Conservation (phyloP, 495 filamentous ascomycete genomes). For the Mycothermus thermophilus region DNA sequence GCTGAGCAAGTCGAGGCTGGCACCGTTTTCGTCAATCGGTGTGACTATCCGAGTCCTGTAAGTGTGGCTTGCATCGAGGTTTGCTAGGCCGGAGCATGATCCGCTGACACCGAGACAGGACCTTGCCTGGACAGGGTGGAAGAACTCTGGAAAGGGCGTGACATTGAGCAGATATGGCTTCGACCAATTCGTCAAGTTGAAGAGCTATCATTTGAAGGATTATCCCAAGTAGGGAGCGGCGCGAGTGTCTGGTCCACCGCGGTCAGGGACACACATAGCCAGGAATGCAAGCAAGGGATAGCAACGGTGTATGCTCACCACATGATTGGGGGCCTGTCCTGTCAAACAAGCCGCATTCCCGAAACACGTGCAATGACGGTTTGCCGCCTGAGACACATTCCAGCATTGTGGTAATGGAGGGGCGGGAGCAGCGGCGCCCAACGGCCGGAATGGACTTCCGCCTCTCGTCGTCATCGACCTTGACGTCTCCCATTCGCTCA, state of each 20-base stretch:
- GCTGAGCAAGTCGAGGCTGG: constrained; percentile 78
- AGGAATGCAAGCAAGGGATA: constrained; percentile 12
- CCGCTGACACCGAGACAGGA: constrained; percentile 41
- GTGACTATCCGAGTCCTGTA: constrained; percentile 86
- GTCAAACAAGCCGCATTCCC: too few relatives aligned
- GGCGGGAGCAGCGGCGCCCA: constrained; percentile 7
- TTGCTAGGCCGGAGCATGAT: neutral
- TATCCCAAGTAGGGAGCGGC: constrained; percentile 55
- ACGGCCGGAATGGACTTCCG: constrained; percentile 3
- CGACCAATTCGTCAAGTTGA: constrained; percentile 88
- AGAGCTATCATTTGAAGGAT: constrained; percentile 90
- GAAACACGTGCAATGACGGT: too few relatives aligned
- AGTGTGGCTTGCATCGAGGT: constrained; percentile 20
- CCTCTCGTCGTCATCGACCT: too few relatives aligned
- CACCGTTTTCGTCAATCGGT: constrained; percentile 92
- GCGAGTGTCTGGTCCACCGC: neutral
- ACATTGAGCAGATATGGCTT: constrained; percentile 84
- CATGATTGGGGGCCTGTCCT: too few relatives aligned
- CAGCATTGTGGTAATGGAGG: constrained; percentile 7
- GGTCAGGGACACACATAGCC: too few relatives aligned
- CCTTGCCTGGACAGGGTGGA: constrained; percentile 97
- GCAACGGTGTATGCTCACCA: too few relatives aligned
- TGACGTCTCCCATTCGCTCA: too few relatives aligned
- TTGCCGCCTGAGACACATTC: constrained; percentile 11
- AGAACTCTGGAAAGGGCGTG: constrained; percentile 81